Conservation (phyloP, 495 filamentous ascomycete species). For the Apiosordaria backusii region DNA sequence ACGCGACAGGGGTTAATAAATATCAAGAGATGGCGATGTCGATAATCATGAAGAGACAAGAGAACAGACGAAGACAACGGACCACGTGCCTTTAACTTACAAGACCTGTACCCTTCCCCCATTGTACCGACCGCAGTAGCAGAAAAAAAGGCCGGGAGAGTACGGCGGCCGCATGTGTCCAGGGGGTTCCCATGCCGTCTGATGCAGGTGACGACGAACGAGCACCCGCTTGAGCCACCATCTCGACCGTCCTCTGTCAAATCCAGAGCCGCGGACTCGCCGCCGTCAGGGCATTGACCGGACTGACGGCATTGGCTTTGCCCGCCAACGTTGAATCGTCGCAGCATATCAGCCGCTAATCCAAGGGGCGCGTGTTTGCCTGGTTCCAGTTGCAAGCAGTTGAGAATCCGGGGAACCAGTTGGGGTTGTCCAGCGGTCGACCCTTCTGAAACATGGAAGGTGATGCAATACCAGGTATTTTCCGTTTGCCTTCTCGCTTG, state of each 20-base stretch:
- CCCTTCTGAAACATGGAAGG: neutral
- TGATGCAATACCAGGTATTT: neutral
- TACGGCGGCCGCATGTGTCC: conserved; percentile 2
- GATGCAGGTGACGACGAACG: conserved; percentile 4
- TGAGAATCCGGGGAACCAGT: neutral
- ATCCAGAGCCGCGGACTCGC: neutral
- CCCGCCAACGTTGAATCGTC: neutral
- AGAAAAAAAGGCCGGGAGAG: neutral
- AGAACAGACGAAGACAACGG: neutral
- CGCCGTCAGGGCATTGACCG: neutral
- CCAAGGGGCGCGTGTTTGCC: neutral
- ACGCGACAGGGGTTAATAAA: neutral
- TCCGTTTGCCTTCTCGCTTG: too few relatives aligned
- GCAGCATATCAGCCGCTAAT: neutral
- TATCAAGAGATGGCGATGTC: neutral
- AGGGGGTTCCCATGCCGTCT: conserved; percentile 2
- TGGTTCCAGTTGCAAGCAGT: neutral
- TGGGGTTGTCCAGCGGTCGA: neutral
- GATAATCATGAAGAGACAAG: neutral
- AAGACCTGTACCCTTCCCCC: neutral
- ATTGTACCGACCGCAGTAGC: too few relatives aligned
- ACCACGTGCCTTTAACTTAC: neutral
- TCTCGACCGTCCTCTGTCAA: neutral
- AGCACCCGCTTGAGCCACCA: neutral
- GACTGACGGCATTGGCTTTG: neutral